phyloP scores from a whole-genome alignment of 805 yeast genomes.

The Limtongia smithiae region DNA sequence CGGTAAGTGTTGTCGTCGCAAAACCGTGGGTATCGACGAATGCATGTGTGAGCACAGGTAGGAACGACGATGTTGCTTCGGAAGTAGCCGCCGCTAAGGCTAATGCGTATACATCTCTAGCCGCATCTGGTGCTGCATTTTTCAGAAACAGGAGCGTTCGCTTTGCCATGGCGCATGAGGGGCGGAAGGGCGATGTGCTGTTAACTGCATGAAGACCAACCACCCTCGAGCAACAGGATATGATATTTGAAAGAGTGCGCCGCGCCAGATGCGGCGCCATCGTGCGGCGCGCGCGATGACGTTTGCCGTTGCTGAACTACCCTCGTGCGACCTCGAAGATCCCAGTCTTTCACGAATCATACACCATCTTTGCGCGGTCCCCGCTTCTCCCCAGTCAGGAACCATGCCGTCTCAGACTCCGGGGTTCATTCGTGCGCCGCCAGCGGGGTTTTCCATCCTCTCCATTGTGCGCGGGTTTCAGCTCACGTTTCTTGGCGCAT shows the following conservation, averaged over 20 bases:
- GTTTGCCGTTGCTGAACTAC: no score
- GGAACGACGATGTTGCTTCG: constrained; percentile 41
- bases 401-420: constrained; percentile 72
- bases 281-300: no score
- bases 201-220: no score
- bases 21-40: constrained; percentile 49
- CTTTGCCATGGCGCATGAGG: no score
- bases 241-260: no score
- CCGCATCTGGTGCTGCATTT: constrained; percentile 15
- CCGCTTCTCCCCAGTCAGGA: no score
- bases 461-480: constrained; percentile 55
- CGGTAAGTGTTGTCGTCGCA: constrained; percentile 2
- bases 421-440: constrained; percentile 53
- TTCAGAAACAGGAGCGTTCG: constrained; percentile 15
- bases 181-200: no score
- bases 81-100: constrained; percentile 8
- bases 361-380: no score
- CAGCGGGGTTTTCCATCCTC: constrained; percentile 49
- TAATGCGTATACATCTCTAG: constrained; percentile 13
- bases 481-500: constrained; percentile 49
- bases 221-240: no score
- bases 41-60: constrained; percentile 71
- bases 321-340: no score
- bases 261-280: no score
- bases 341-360: no score